A percentile compares a stretch with the other conserved stretches of the same genome.
Conservation (phyloP, 805 yeast species). For the Ogataea ganodermae region DNA sequence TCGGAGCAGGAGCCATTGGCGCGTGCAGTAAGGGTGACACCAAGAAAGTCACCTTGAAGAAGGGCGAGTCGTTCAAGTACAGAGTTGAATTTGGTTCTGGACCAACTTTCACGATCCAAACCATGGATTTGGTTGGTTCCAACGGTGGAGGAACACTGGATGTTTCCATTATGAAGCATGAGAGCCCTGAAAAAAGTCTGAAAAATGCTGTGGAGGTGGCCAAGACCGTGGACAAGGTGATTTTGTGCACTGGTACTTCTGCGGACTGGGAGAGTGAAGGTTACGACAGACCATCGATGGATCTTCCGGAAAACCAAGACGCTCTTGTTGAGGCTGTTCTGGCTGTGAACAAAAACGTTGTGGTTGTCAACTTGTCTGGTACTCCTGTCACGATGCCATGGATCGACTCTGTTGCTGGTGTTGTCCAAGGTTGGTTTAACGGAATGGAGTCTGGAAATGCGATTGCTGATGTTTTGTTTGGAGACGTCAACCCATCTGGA, state of each 20-base stretch:
- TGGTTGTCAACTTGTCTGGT: slow-evolving; percentile 60
- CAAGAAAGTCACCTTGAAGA: slow-evolving; percentile 30
- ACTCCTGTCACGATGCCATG: slow-evolving; percentile 64
- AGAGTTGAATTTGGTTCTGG: slow-evolving; percentile 45
- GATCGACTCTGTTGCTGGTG: slow-evolving; percentile 42
- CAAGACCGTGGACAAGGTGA: slow-evolving; percentile 51
- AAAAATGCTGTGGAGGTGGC: slow-evolving; percentile 51
- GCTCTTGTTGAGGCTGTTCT: slow-evolving; percentile 46
- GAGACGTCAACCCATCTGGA: slow-evolving; percentile 63
- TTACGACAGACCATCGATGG: slow-evolving; percentile 52
- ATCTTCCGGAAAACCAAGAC: slow-evolving; percentile 50
- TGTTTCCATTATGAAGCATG: slow-evolving; percentile 23
- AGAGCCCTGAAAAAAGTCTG: slow-evolving; percentile 36
- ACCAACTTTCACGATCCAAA: slow-evolving; percentile 35
- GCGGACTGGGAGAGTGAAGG: slow-evolving; percentile 64
- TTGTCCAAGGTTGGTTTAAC: slow-evolving; percentile 58
- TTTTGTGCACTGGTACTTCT: slow-evolving; percentile 52
- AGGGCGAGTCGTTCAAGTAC: slow-evolving; percentile 39
- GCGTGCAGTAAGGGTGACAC: slow-evolving; percentile 25
- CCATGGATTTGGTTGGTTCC: slow-evolving; percentile 21
- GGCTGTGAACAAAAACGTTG: slow-evolving; percentile 50
- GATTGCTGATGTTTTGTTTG: slow-evolving; percentile 60
- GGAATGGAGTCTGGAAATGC: slow-evolving; percentile 62
- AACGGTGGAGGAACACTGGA: slow-evolving; percentile 38
- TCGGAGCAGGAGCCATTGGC: slow-evolving; percentile 45